Evolutionary conservation across 2,329 filamentous ascomycete genomes (phyloP), one percentile per base, ranked within the genome.

Genomic region (Colletotrichum caudatum): DNA sequence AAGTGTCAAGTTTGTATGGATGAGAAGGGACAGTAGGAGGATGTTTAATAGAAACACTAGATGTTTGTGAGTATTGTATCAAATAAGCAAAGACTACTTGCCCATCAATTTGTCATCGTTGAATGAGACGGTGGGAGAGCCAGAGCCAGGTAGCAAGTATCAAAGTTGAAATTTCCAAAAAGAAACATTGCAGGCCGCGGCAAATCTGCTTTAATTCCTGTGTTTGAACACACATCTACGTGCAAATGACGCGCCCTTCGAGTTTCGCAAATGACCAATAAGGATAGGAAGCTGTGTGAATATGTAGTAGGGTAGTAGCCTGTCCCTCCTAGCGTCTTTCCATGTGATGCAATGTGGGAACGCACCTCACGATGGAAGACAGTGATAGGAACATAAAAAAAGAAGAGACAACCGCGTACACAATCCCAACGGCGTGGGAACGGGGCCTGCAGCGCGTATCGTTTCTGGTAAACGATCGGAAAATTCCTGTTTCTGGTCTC

Each of bases 381-480:
- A n/a, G 29, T 35, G 33, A 23, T 6, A 12, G 7, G 11, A 56
- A 37, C 29, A 35, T 56, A 5, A 7, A 7, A 20, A 35, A 60
- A 23, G 29, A 33, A 23, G 9, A 18, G 5, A 37, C 14, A 62
- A 62, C 20, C 44, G 3, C 35, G n/a, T 8, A 56, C 33, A 8
- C 2, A 44, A n/a, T 51, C 5, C n/a, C 23, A 16, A 16, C 1
- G 4, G n/a, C 26, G 5, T 37, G n/a, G 18, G 23, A 62, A 39
- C 35, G 39, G 59, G 29, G 20, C 26, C 29, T 62, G 60, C n/a
- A 53, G 60, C 60, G 35, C 11, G 46, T 41, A 53, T 29, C 60
- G 60, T 62, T 62, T 62, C 60, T 53, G 14, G 46, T 41, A 62
- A 35, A 62, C 46, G 48, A 50, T 37, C 60, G 46, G 60, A 62